Evolutionary conservation across 2,329 filamentous ascomycete species (phyloP).

Genomic region (Alternaria sp.): DNA sequence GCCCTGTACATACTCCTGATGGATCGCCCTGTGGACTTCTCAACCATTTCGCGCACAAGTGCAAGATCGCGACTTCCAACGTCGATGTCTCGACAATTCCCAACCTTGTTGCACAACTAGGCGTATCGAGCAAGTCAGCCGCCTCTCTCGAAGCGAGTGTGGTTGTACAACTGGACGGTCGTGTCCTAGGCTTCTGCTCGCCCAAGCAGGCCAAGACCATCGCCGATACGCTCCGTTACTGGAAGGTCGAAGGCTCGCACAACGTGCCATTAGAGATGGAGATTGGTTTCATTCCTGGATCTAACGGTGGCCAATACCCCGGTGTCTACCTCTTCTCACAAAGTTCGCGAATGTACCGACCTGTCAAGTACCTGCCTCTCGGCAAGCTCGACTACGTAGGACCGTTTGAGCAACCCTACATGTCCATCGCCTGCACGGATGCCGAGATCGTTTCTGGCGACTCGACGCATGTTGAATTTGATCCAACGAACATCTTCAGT

Average conservation of each 20-base stretch:
- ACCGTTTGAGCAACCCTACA: slow-evolving; percentile 94
- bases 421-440: slow-evolving; percentile 94
- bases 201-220: slow-evolving; percentile 82
- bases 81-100: slow-evolving; percentile 79
- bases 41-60: slow-evolving; percentile 95
- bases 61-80: slow-evolving; percentile 79
- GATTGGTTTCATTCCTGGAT: slow-evolving; percentile 88
- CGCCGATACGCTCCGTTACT: slow-evolving; percentile 85
- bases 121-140: slow-evolving; percentile 76
- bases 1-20: slow-evolving; percentile 96
- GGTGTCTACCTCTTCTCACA: slow-evolving; percentile 93
- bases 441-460: slow-evolving; percentile 85
- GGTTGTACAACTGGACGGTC: slow-evolving; percentile 87
- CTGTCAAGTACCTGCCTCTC: slow-evolving; percentile 88
- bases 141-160: slow-evolving; percentile 83
- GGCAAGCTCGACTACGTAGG: slow-evolving; percentile 88
- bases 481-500: slow-evolving; percentile 94
- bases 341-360: slow-evolving; percentile 83
- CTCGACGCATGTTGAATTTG: slow-evolving; percentile 91
- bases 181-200: slow-evolving; percentile 87
- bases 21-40: slow-evolving; percentile 92
- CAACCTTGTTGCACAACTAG: slow-evolving; percentile 76
- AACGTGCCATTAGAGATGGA: slow-evolving; percentile 83
- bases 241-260: slow-evolving; percentile 90
- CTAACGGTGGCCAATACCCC: slow-evolving; percentile 91